Evolutionary conservation across 441 rosid species (phyloP).

Genomic region (Pelargonium fulgidum): DNA sequence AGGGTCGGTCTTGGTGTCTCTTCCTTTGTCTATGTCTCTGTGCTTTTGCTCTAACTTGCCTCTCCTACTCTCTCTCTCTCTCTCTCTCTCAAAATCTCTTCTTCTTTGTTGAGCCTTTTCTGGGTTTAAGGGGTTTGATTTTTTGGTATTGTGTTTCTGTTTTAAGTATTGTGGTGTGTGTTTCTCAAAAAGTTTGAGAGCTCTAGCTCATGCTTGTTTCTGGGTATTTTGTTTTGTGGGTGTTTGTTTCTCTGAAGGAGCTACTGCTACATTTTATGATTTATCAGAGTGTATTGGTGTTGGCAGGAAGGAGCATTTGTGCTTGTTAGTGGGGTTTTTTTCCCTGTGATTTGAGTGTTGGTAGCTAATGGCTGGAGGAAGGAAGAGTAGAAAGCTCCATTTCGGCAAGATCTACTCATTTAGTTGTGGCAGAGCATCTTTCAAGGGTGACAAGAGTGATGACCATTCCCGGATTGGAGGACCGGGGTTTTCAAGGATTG

Average conservation of each 20-base stretch:
- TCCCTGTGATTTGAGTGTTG: neutral
- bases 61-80: neutral
- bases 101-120: neutral
- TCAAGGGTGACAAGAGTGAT: constrained; percentile 17
- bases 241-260: neutral
- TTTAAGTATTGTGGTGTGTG: neutral
- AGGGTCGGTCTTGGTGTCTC: neutral
- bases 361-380: constrained; percentile 31
- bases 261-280: neutral
- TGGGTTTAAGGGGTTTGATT: neutral
- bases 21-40: neutral
- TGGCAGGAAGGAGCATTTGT: neutral
- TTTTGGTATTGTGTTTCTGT: too few relatives aligned
- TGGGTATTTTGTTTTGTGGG: neutral
- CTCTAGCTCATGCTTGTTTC: too few relatives aligned
- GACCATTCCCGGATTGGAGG: constrained; percentile 56
- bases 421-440: constrained; percentile 27
- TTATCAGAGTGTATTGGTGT: neutral
- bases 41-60: neutral
- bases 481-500: constrained; percentile 61
- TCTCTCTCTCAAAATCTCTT: neutral
- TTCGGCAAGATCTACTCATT: constrained; percentile 50
- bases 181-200: too few relatives aligned
- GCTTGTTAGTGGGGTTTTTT: neutral
- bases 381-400: constrained; percentile 41